Conservation (phyloP, 768 basidiomycete species). For the Amylocystis lapponica region DNA sequence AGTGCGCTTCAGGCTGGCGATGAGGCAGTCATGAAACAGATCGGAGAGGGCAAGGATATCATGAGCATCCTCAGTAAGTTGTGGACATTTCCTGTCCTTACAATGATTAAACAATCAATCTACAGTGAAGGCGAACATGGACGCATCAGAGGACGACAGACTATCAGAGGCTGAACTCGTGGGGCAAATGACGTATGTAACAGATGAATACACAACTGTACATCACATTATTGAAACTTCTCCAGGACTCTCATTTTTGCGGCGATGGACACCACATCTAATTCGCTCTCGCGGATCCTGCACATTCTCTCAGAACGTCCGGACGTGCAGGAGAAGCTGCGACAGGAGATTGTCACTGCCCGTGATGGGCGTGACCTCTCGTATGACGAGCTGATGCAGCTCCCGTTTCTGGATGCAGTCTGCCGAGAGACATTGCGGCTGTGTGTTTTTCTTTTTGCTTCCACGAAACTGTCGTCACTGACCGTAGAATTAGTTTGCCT, state of each 20-base stretch:
- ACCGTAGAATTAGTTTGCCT: too few relatives aligned
- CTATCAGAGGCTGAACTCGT: conserved; percentile 10
- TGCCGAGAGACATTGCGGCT: conserved; percentile 19
- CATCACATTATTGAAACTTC: background rate
- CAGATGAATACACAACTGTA: background rate
- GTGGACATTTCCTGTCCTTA: too few relatives aligned
- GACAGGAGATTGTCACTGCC: conserved; percentile 4
- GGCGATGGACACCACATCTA: conserved; percentile 14
- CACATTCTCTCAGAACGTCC: conserved; percentile 10
- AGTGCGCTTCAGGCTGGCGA: conserved; percentile 20
- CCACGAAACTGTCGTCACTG: too few relatives aligned
- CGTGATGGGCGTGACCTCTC: conserved; percentile 7
- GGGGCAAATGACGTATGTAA: conserved; percentile 9
- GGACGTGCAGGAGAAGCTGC: conserved; percentile 10
- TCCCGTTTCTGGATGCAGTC: conserved; percentile 26
- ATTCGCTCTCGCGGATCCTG: conserved; percentile 4
- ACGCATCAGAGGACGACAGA: conserved; percentile 3
- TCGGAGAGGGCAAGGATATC: conserved; percentile 17
- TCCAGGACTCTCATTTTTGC: conserved; percentile 10
- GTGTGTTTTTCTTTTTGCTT: too few relatives aligned
- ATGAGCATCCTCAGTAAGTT: conserved; percentile 20
- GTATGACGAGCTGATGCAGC: conserved; percentile 19
- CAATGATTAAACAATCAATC: too few relatives aligned
- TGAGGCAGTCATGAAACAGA: conserved; percentile 19
- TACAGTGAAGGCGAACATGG: conserved; percentile 12